Base-by-base conservation (phyloP, 1,284 basidiomycete species). In the Ceratobasidium sp. region DNA sequence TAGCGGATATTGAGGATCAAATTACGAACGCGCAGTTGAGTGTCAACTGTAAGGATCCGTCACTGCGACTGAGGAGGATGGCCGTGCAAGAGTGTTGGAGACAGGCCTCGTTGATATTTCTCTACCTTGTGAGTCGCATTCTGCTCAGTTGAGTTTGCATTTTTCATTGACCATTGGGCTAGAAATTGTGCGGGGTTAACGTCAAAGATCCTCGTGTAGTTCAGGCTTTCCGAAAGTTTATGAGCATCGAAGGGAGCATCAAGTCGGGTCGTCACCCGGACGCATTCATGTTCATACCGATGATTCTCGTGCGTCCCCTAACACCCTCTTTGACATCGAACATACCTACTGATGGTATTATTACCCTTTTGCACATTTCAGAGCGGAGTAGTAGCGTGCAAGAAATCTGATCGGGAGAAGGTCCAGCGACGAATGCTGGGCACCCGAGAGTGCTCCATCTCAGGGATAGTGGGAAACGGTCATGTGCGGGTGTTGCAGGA, bases 31-130 rank as follows among this genome's bases (percentile, higher is more conserved):
- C n/a, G n/a, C n/a, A n/a, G n/a, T 55, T 55, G 15, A 22, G 27
- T 1, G 35, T 35, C 27, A 32, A 32, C 17, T 32, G 40, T 22
- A n/a, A 32, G 27, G 35, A 55, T 38, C n/a, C n/a, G n/a, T n/a
- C n/a, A n/a, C 17, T 55, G 32, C 35, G 15, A 22, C n/a, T 55
- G 7, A 35, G n/a, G n/a, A n/a, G 53, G 53, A n/a, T 55, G 13
- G 40, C 40, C 34, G 53, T 55, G 13, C 20, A 55, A 13, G 53
- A 55, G 27, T 35, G 20, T n/a, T 55, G 53, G 53, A 29, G 53
- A 17, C 53, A 55, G 27, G n/a, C 40, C 15, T 38, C 40, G 53
- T 55, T 38, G 22, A 53, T 53, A 7, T 50, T 27, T 25, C 22
- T 50, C 5, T 50, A 50, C 22, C 25, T 50, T 22, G 47, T 50